Conservation (phyloP, 2,329 filamentous ascomycete species). For the Thermothelomyces thermophilus region DNA sequence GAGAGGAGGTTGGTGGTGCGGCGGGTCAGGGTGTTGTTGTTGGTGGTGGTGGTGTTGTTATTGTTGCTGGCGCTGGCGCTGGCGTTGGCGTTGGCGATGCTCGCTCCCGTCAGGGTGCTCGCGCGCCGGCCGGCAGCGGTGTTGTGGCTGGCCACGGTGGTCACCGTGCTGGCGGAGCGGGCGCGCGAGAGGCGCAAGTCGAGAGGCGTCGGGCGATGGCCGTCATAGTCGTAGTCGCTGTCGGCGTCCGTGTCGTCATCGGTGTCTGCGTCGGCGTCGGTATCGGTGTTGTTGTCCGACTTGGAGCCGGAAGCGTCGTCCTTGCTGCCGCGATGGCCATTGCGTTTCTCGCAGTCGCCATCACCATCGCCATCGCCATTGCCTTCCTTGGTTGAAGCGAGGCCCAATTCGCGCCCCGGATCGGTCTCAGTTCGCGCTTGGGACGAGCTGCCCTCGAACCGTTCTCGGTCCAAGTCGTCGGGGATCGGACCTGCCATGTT, state of each 20-base stretch:
- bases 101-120: conserved; percentile 13
- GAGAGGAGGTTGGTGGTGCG: conserved; percentile 32
- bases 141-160: background rate
- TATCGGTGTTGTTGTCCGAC: background rate
- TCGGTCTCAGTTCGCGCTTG: background rate
- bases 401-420: too few relatives aligned
- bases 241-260: conserved; percentile 11
- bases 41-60: too few relatives aligned
- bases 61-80: too few relatives aligned
- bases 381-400: background rate
- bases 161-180: conserved; percentile 8
- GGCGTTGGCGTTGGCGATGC: too few relatives aligned
- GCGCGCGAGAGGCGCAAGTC: conserved; percentile 20
- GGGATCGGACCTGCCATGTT: conserved; percentile 1
- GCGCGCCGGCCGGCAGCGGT: conserved; percentile 10
- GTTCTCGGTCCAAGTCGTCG: background rate
- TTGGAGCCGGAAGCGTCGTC: too few relatives aligned
- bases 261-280: conserved; percentile 5
- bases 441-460: conserved; percentile 1
- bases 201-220: conserved; percentile 26
- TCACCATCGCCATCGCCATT: background rate
- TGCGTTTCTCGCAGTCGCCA: background rate
- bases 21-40: conserved; percentile 1
- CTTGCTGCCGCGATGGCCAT: too few relatives aligned
- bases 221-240: conserved; percentile 21